Evolutionary conservation across 2,329 filamentous ascomycete species (phyloP).

Genomic region (Diaporthe sp.): DNA sequence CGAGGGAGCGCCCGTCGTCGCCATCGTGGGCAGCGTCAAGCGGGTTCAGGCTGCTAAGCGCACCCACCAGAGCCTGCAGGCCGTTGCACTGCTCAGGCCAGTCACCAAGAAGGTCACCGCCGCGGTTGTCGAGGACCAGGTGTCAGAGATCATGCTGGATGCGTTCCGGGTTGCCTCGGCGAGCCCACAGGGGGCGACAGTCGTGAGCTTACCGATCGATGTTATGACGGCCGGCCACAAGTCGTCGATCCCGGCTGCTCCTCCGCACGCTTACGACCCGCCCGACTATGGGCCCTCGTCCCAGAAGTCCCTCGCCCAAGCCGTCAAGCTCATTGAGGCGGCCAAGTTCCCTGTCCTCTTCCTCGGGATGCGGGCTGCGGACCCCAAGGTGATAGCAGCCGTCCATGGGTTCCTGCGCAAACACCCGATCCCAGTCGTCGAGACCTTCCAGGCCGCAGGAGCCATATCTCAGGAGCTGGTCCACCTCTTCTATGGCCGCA

Average conservation of each 20-base stretch:
- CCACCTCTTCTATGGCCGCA: slow-evolving; percentile 61
- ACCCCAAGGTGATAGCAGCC: slow-evolving; percentile 55
- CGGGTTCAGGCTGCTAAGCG: slow-evolving; percentile 59
- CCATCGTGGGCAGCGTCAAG: slow-evolving; percentile 63
- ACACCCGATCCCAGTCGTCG: slow-evolving; percentile 61
- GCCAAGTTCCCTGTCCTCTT: slow-evolving; percentile 60
- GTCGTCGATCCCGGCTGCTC: slow-evolving; percentile 54
- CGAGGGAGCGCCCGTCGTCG: slow-evolving; percentile 62
- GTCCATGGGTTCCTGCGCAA: slow-evolving; percentile 58
- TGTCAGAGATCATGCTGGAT: slow-evolving; percentile 61
- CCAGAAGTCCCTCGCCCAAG: slow-evolving; percentile 49
- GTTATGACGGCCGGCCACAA: slow-evolving; percentile 56
- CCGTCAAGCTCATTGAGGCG: slow-evolving; percentile 51
- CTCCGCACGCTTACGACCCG: slow-evolving; percentile 54
- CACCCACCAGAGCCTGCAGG: slow-evolving; percentile 62
- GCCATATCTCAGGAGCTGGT: slow-evolving; percentile 59
- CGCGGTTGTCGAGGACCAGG: slow-evolving; percentile 62
- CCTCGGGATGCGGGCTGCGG: slow-evolving; percentile 59
- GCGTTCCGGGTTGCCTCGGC: slow-evolving; percentile 59
- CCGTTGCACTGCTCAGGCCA: slow-evolving; percentile 58
- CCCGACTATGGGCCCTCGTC: slow-evolving; percentile 58
- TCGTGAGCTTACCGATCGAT: slow-evolving; percentile 61
- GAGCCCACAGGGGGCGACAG: slow-evolving; percentile 58
- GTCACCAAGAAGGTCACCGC: slow-evolving; percentile 58
- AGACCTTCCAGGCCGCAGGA: slow-evolving; percentile 65